Base-by-base conservation (phyloP, 345 rosid genomes). In the Gynandropsis gynandra region DNA sequence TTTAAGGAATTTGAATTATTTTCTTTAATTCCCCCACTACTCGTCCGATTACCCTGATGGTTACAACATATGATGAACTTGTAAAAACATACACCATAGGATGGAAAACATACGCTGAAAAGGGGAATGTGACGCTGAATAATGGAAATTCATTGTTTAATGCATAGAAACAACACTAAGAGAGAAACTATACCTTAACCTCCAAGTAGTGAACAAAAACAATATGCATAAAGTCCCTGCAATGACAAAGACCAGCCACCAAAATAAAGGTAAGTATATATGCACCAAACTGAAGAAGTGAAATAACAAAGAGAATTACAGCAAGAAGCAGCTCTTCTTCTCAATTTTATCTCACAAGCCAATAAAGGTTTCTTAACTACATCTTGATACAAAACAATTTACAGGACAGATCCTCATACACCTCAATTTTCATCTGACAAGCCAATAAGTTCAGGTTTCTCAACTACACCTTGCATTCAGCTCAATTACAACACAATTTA, bases 131-230 rank as follows among this genome's bases (percentile, higher is more conserved):
- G 45, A 20, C 10, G 64, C 32, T 19, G 39, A 12, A 31, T 33
- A 44, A 16, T 18, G 42, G 31, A 43, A 13, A n/a, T 31, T 58
- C 27, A 52, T 44, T 14, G 29, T 50, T 33, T 29, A 38, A 50
- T 17, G 35, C 50, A 56, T 13, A 36, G 45, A 41, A 51, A 51
- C 37, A 9, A 54, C 32, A 38, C 27, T 4, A 4, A 65, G n/a
- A 12, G 27, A 40, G 40, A 40, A 52, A 45, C 29, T 40, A 32
- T 82, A 89, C 97, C 92, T 80, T 83, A 56, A 89, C 88, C 74
- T 86, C 88, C 72, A 85, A 73, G 76, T 89, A 89, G 77, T 89
- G 97, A 59, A 89, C 95, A 20, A 89, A 81, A 61, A 89, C 97
- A 62, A 89, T 81, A 62, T 89, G 89, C 72, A 83, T 87, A 13